Base-by-base conservation (phyloP, 1,284 basidiomycete genomes). In the Flammula alnicola region DNA sequence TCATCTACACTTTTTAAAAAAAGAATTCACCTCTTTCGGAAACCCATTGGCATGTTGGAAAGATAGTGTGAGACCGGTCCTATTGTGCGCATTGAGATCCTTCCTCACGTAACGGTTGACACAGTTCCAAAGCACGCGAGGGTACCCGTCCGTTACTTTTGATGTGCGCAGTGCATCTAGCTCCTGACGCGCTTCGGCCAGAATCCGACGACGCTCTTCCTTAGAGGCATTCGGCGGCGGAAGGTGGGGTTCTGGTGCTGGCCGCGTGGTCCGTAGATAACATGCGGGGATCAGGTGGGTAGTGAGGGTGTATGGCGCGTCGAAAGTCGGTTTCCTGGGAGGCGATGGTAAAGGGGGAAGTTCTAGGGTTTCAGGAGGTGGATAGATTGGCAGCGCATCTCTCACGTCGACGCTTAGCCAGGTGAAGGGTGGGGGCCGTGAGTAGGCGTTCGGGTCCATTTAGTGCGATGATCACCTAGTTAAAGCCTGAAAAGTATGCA, bases 11-110 rank as follows among this genome's bases (percentile, higher is more conserved):
- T 9, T 10, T 35, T 42, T 11, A 14, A 20, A 39, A 32, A 7
- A 20, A n/a, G 16, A 8, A 60, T 79, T 53, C 49, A 84, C 90
- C 80, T 93, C 88, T 67, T 93, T 93, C 54, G 83, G 82, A 58
- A 94, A 84, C 6, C 92, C 91, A 65, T 88, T 93, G 1, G 88
- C 91, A 61, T 93, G 91, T 6, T 80, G 79, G 35, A 89, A 70
- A 52, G 94, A 78, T 31, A 94, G 69, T 0, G 89, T 93, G 30
- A 88, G 32, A 0, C 84, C 80, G 1, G 61, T 62, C 22, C 42
- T 11, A 57, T 56, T 26, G 46, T 57, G 60, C 12, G 57, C 54
- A 19, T 48, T 49, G 35, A 56, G 30, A 1, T 54, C 61, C 14
- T 55, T 62, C 51, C 68, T 68, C 27, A 74, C 74, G 61, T 81